Conservation (phyloP, 2,329 filamentous ascomycete species). For the Nakataea oryzae region DNA sequence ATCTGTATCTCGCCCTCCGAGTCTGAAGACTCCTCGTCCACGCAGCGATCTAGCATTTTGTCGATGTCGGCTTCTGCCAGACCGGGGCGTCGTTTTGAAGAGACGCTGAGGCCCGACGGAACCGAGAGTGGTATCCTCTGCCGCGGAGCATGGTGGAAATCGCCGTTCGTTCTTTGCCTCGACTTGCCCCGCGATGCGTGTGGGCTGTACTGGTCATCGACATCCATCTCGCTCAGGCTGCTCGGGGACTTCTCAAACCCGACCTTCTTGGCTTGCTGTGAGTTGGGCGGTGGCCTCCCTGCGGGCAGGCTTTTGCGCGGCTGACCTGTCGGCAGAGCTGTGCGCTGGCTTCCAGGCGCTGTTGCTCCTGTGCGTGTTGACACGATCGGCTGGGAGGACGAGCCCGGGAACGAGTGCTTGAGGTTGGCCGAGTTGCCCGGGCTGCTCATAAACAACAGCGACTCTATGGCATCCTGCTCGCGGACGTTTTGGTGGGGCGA, state of each 20-base stretch:
- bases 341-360: constrained; percentile 15
- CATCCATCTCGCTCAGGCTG: constrained; percentile 35
- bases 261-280: constrained; percentile 31
- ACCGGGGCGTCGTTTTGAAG: constrained; percentile 26
- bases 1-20: constrained; percentile 48
- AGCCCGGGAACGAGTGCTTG: constrained; percentile 40
- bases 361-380: constrained; percentile 17
- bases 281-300: constrained; percentile 26
- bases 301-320: constrained; percentile 42
- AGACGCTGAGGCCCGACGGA: constrained; percentile 34
- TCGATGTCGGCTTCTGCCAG: constrained; percentile 47
- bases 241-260: constrained; percentile 36
- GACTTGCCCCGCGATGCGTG: constrained; percentile 26
- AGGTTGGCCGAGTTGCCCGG: constrained; percentile 60
- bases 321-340: constrained; percentile 34
- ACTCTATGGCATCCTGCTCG: constrained; percentile 75
- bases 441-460: constrained; percentile 71
- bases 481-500: constrained; percentile 60
- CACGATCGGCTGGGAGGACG: constrained; percentile 24
- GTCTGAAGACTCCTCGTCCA: constrained; percentile 40
- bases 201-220: constrained; percentile 25
- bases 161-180: constrained; percentile 30
- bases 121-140: constrained; percentile 32
- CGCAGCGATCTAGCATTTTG: constrained; percentile 43
- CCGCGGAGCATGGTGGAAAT: constrained; percentile 16